Conservation (phyloP, 345 rosid species). For the Rhizophora apiculata region DNA sequence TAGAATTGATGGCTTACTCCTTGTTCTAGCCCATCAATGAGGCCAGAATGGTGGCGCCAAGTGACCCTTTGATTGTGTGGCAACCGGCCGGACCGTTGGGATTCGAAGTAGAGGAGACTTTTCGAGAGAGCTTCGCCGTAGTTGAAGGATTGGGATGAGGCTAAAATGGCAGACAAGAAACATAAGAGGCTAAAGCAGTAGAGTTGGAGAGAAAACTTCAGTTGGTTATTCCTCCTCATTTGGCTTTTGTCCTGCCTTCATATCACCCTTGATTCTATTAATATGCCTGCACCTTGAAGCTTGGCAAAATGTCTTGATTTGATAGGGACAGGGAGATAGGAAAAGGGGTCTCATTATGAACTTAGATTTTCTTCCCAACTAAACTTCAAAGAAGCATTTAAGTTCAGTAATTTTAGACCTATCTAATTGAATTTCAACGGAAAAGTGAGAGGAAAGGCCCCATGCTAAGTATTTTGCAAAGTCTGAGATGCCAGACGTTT, state of each 20-base stretch:
- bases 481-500: too few relatives aligned
- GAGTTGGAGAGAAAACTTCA: background rate
- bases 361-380: too few relatives aligned
- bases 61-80: constrained; percentile 81
- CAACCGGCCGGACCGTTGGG: constrained; percentile 87
- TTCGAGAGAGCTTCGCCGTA: constrained; percentile 75
- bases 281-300: too few relatives aligned
- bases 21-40: constrained; percentile 91
- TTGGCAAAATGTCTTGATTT: too few relatives aligned
- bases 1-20: constrained; percentile 47
- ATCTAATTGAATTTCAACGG: too few relatives aligned
- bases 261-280: too few relatives aligned
- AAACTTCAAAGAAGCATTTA: too few relatives aligned
- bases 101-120: constrained; percentile 88
- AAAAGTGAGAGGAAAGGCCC: too few relatives aligned
- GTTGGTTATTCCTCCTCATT: background rate
- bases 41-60: constrained; percentile 95
- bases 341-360: too few relatives aligned
- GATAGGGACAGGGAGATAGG: too few relatives aligned
- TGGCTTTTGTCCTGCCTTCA: background rate
- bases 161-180: background rate
- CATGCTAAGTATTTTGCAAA: too few relatives aligned
- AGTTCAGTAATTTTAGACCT: too few relatives aligned
- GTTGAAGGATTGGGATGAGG: constrained; percentile 29
- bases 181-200: background rate